Evolutionary conservation across 306 rosid species (phyloP), one percentile per base, ranked within the genome.

Genomic region (Pterocarpus santalinus): DNA sequence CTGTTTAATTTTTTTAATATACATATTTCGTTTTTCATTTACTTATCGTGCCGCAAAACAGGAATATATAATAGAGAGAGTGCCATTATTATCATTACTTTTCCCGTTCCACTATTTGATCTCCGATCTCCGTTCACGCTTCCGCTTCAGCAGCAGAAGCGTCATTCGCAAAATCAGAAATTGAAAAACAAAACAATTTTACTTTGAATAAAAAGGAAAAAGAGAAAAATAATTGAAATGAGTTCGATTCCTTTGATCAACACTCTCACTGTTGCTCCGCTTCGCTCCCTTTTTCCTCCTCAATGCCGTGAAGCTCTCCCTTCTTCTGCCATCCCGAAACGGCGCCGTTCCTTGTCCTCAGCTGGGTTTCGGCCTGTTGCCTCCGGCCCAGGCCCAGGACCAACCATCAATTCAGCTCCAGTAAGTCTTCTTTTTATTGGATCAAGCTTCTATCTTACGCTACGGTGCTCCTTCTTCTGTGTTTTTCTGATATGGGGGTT

Each of bases 381-480:
- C 11, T 53, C 78, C 7, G 91, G 80, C 3, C 83, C 88, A 1
- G 65, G 78, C 3, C 65, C 80, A 65, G 71, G 78, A 4, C 65
- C 80, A 61, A 74, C 84, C 80, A 38, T 84, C 53, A 81, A 89
- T 66, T 89, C 90, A 49, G 78, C 81, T 3, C 91, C 94, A 7
- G 97, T 93, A 22, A 80, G 80, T 73, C 13, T 47, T 30, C 6
- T 38, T 60, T 52, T 56, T 77, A 13, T 49, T 64, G 67, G 83
- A 83, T 83, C 83, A 80, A 76, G 34, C 80, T 51, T 80, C 22
- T 16, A 28, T 69, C 11, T 61, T 41, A 72, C 79, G 80, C 75
- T 49, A 43, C 22, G 39, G 5, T 43, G 79, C n/a, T 74, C 11
- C 1, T 17, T 51, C 3, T 8, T 4, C 43, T 41, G 28, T 32